Base-by-base conservation (phyloP, 306 rosid species). In the Glycyrrhiza uralensis region DNA sequence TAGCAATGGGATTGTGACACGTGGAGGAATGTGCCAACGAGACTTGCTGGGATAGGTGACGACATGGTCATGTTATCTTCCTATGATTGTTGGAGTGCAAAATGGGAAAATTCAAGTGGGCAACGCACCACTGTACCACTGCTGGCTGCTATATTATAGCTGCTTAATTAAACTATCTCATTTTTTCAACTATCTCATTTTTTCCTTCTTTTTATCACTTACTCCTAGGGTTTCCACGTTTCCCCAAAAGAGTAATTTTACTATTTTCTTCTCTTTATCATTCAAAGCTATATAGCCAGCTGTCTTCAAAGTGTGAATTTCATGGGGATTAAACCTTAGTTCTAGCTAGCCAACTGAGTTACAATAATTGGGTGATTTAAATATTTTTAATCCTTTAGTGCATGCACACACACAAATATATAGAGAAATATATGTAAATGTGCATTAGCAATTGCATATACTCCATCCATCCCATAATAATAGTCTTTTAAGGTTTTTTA, bases 31-130 rank as follows among this genome's bases (percentile, higher is more conserved):
- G 72, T 64, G 78, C 75, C 82, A 86, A 80, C 89, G 77, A 92
- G 82, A 85, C 76, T 74, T 88, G 92, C 84, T 63, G 88, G 88
- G 86, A 78, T 79, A 65, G 83, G 76, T 82, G 85, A 86, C 84
- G 85, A 79, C 85, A 66, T 66, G 49, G 74, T 89, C 84, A 92
- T 80, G 87, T 79, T 85, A 75, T 75, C 78, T 62, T 83, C 86
- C 88, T 84, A 87, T 84, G 85, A 81, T 75, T 84, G 79, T 65
- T 79, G 63, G 63, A 72, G 51, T 58, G 76, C 75, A 66, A 66
- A 22, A 59, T 45, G 81, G 79, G n/a, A n/a, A n/a, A n/a, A n/a
- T n/a, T n/a, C n/a, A 82, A 72, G 49, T 75, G 87, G 84, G 70
- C 83, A n/a, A 72, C 78, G 76, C 76, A 61, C 78, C 42, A 38